These are phyloP conservation scores for Coprinopsis strossmayeri DNA, from an alignment of 768 basidiomycete species.

Conservation along the genomic window DNA sequence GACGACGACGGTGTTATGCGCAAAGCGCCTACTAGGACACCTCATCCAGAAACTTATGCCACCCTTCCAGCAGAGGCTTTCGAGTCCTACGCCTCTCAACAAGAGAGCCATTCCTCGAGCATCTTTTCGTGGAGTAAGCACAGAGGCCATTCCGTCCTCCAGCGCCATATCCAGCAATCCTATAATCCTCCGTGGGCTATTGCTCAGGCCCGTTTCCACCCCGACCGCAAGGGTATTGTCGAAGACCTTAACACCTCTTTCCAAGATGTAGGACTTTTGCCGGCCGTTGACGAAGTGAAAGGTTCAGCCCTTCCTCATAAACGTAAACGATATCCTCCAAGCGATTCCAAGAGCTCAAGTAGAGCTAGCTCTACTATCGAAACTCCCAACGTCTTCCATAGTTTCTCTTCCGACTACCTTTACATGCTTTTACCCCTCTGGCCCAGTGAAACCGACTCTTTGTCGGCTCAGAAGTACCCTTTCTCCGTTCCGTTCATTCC, in stretches of 20 bases:
- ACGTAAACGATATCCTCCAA: constrained; percentile 12
- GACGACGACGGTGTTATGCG: constrained; percentile 25
- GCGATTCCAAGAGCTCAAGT: constrained; percentile 14
- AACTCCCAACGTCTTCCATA: constrained; percentile 43
- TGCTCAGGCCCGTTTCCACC: constrained; percentile 54
- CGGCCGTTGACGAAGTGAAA: constrained; percentile 36
- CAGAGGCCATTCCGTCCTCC: constrained; percentile 15
- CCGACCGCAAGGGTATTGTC: constrained; percentile 65
- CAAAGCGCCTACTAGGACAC: constrained; percentile 39
- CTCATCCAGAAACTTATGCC: constrained; percentile 58
- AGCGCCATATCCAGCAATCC: constrained; percentile 16
- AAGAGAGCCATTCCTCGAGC: constrained; percentile 19
- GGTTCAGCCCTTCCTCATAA: constrained; percentile 13
- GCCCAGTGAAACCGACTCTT: constrained; percentile 64
- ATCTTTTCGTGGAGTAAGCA: constrained; percentile 22
- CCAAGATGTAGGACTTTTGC: constrained; percentile 72
- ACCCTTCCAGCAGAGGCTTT: constrained; percentile 50
- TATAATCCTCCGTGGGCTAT: constrained; percentile 56
- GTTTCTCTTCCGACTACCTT: constrained; percentile 60
- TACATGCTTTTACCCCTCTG: constrained; percentile 87
- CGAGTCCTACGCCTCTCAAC: constrained; percentile 34
- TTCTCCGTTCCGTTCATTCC: constrained; percentile 32
- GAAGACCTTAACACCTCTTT: constrained; percentile 70
- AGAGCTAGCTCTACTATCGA: constrained; percentile 10
- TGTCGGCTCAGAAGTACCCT: constrained; percentile 23